These are phyloP conservation scores for Ogataea ramenticola DNA, from an alignment of 805 yeast species.

Conservation along the genomic window DNA sequence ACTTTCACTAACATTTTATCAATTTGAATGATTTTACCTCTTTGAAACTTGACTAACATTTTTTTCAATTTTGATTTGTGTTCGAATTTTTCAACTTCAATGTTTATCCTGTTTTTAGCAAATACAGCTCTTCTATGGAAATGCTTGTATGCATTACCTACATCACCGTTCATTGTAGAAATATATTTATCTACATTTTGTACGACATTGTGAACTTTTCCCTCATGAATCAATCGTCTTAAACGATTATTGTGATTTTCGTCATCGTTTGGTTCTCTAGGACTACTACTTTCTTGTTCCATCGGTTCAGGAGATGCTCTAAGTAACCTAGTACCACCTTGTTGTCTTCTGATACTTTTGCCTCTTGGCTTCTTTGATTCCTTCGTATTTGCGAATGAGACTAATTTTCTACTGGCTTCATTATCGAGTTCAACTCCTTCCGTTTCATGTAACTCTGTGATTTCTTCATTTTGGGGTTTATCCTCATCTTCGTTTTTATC, in stretches of 20 bases:
- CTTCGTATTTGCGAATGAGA: neutral
- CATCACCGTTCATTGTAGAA: constrained; percentile 11
- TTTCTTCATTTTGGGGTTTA: no score
- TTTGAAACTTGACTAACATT: constrained; percentile 27
- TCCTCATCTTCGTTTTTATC: no score
- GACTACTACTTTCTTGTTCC: neutral
- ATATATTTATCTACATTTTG: constrained; percentile 4
- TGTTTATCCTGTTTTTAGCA: constrained; percentile 12
- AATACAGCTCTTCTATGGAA: constrained; percentile 17
- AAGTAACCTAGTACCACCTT: neutral
- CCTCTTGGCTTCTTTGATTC: neutral
- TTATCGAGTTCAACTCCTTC: no score
- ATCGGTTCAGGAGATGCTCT: neutral
- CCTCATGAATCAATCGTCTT: neutral
- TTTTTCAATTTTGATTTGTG: constrained; percentile 15
- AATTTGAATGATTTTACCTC: constrained; percentile 58
- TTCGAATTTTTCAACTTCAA: constrained; percentile 12
- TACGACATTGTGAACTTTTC: neutral
- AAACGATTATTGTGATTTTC: constrained; percentile 1
- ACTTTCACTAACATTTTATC: constrained; percentile 60
- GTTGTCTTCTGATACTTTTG: no score
- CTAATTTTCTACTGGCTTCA: neutral
- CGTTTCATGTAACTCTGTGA: no score
- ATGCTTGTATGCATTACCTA: constrained; percentile 12
- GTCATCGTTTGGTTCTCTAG: constrained; percentile 2